Evolutionary conservation across 2,329 filamentous ascomycete species (phyloP).

Genomic region (Podosphaera fusca): DNA sequence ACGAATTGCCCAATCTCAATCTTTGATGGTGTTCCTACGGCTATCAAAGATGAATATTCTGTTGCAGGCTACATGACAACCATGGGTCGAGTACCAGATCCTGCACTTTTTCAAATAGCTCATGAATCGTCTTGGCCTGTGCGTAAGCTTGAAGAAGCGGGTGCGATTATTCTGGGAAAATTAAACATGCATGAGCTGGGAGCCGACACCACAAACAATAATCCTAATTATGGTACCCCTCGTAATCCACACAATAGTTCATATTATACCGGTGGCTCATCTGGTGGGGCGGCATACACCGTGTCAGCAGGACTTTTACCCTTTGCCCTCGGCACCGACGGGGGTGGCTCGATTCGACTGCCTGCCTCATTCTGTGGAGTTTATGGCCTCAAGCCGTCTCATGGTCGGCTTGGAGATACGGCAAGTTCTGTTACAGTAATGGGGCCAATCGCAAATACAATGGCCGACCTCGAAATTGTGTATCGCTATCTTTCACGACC

Average conservation of each 20-base stretch:
- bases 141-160: conserved; percentile 43
- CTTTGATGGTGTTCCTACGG: conserved; percentile 63
- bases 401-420: conserved; percentile 40
- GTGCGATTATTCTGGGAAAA: conserved; percentile 55
- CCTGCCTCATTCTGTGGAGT: conserved; percentile 19
- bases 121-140: conserved; percentile 52
- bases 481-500: conserved; percentile 59
- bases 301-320: conserved; percentile 40
- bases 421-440: conserved; percentile 35
- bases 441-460: conserved; percentile 55
- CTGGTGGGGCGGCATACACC: conserved; percentile 73
- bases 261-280: conserved; percentile 72
- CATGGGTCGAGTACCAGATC: conserved; percentile 47
- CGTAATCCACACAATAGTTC: conserved; percentile 47
- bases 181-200: conserved; percentile 68
- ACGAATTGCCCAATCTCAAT: conserved; percentile 40
- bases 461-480: conserved; percentile 56
- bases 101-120: conserved; percentile 55
- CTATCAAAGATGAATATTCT: conserved; percentile 63
- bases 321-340: conserved; percentile 70
- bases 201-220: conserved; percentile 65
- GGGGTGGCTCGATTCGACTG: conserved; percentile 38
- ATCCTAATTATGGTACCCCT: conserved; percentile 62
- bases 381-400: conserved; percentile 60
- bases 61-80: conserved; percentile 49